Evolutionary conservation across 192 early-diverging fungal genomes (phyloP).

Genomic region (Entomortierella beljakovae): DNA sequence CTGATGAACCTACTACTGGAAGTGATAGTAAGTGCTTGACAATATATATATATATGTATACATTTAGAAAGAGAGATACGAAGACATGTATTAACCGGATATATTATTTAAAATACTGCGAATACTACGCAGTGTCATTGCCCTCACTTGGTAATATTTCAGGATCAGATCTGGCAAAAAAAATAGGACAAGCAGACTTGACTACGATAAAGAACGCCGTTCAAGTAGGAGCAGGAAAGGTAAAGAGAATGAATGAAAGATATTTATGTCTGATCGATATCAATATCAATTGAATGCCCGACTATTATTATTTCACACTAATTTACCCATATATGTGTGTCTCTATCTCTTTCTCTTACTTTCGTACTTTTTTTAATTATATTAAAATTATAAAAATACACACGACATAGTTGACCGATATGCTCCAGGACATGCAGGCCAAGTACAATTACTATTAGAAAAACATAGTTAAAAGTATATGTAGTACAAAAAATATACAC

Average conservation of each 20-base stretch:
- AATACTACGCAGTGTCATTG: slow-evolving; percentile 14
- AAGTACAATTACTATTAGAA: slow-evolving; percentile 37
- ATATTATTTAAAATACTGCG: neutral
- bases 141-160: slow-evolving; percentile 35
- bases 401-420: slow-evolving; percentile 42
- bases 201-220: slow-evolving; percentile 47
- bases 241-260: neutral
- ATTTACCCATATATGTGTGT: neutral
- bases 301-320: neutral
- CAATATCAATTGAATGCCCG: neutral
- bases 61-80: too few relatives aligned
- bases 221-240: slow-evolving; percentile 50
- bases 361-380: neutral
- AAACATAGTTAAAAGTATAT: too few relatives aligned
- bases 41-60: too few relatives aligned
- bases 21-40: slow-evolving; percentile 24
- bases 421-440: slow-evolving; percentile 49
- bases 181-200: slow-evolving; percentile 38
- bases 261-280: neutral
- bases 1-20: slow-evolving; percentile 57
- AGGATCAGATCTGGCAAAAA: slow-evolving; percentile 47
- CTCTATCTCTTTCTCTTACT: neutral
- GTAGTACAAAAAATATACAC: too few relatives aligned
- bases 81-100: neutral
- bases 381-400: too few relatives aligned